Conservation (phyloP, 2,329 filamentous ascomycete species). For the Epichloe glyceriae region DNA sequence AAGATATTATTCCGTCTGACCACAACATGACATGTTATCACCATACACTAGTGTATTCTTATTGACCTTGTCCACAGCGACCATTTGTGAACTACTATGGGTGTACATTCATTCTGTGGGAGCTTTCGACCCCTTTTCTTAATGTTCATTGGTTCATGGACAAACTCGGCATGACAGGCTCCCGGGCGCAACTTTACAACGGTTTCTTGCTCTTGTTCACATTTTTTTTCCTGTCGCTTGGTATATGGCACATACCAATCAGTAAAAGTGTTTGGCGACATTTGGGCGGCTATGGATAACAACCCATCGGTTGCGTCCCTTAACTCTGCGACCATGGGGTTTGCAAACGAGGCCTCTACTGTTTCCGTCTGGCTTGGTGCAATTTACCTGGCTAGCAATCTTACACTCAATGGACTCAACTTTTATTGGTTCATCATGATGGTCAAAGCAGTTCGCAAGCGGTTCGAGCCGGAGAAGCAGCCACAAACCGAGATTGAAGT, state of each 20-base stretch:
- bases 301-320: slow-evolving; percentile 20
- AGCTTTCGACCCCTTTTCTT: slow-evolving; percentile 72
- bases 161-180: slow-evolving; percentile 70
- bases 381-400: slow-evolving; percentile 56
- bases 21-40: not conserved
- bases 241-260: slow-evolving; percentile 68
- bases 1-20: slow-evolving; percentile 24
- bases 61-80: slow-evolving; percentile 35
- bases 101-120: slow-evolving; percentile 72
- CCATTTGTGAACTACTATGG: slow-evolving; percentile 79
- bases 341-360: slow-evolving; percentile 32
- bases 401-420: slow-evolving; percentile 63
- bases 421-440: slow-evolving; percentile 83
- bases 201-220: slow-evolving; percentile 57
- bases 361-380: slow-evolving; percentile 58
- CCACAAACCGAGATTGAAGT: slow-evolving; percentile 17
- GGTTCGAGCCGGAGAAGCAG: slow-evolving; percentile 45
- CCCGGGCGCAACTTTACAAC: slow-evolving; percentile 61
- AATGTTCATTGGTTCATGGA: slow-evolving; percentile 91
- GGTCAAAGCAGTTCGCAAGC: slow-evolving; percentile 65
- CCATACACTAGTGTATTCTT: not conserved
- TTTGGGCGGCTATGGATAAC: slow-evolving; percentile 40
- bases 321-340: slow-evolving; percentile 22
- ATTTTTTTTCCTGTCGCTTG: slow-evolving; percentile 68
- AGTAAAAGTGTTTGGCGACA: slow-evolving; percentile 54